Evolutionary conservation across 768 basidiomycete species (phyloP).

Genomic region (Amanita inopinata): DNA sequence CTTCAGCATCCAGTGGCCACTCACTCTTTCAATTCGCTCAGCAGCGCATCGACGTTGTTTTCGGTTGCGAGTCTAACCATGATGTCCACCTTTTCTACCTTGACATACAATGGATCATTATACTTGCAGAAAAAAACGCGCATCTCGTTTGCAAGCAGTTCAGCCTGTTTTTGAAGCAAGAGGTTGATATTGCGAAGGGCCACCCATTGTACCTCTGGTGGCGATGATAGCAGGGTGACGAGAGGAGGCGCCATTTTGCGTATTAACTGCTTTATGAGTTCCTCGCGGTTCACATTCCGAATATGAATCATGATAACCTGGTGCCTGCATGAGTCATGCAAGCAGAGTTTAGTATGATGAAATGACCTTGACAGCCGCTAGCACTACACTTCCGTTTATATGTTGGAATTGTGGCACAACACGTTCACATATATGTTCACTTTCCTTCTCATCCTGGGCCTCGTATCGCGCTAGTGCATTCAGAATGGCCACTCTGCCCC

Average conservation of each 20-base stretch:
- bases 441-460: slow-evolving; percentile 84
- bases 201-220: slow-evolving; percentile 98
- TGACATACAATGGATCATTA: slow-evolving; percentile 98
- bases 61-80: slow-evolving; percentile 92
- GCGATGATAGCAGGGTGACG: slow-evolving; percentile 92
- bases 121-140: slow-evolving; percentile 99
- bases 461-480: slow-evolving; percentile 79
- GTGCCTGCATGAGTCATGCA: not conserved
- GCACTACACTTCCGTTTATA: slow-evolving; percentile 88
- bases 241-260: slow-evolving; percentile 97
- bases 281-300: slow-evolving; percentile 70
- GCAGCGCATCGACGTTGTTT: slow-evolving; percentile 85
- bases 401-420: slow-evolving; percentile 99
- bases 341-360: not conserved
- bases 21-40: slow-evolving; percentile 94
- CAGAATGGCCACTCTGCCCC: slow-evolving; percentile 93
- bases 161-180: slow-evolving; percentile 85
- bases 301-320: slow-evolving; percentile 98
- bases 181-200: slow-evolving; percentile 95
- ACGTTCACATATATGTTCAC: slow-evolving; percentile 97
- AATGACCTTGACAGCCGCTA: slow-evolving; percentile 89
- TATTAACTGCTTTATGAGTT: slow-evolving; percentile 74
- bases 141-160: slow-evolving; percentile 92
- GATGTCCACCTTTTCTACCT: slow-evolving; percentile 96
- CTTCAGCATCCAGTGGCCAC: slow-evolving; percentile 18